Percentiles rank a stretch among this genome's conserved stretches.
These are phyloP conservation scores for Zelopaecilomyces penicillatus DNA, from an alignment of 2,329 filamentous ascomycete genomes.

Conservation along the genomic window DNA sequence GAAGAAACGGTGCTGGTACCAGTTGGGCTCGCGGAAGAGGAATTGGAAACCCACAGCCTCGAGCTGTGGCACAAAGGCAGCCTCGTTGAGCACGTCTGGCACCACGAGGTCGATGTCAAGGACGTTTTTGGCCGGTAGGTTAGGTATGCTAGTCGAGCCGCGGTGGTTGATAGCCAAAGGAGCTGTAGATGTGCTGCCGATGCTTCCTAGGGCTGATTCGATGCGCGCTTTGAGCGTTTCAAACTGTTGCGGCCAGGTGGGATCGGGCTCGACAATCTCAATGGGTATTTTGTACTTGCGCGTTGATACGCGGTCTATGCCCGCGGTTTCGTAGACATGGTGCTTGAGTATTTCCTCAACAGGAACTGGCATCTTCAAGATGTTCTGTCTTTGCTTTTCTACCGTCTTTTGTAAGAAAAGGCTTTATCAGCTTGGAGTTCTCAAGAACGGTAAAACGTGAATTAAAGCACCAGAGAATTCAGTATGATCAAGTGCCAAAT, in stretches of 20 bases:
- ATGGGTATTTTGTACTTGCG: constrained; percentile 17
- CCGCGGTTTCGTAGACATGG: constrained; percentile 13
- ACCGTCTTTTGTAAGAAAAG: no score
- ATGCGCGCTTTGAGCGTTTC: constrained; percentile 24
- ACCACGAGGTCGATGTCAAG: constrained; percentile 46
- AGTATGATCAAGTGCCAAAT: no score
- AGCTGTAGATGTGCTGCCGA: constrained; percentile 10
- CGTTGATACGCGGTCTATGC: constrained; percentile 16
- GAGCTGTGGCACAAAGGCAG: constrained; percentile 32
- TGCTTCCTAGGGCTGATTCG: constrained; percentile 23
- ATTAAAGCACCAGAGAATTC: no score
- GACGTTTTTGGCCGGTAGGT: constrained; percentile 40
- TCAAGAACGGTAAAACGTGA: no score
- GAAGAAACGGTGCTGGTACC: constrained; percentile 42
- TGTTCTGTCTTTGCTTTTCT: no score
- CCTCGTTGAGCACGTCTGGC: constrained; percentile 30
- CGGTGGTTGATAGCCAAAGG: constrained; percentile 32
- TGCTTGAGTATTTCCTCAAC: constrained; percentile 16
- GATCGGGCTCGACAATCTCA: constrained; percentile 28
- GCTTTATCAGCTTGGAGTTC: no score
- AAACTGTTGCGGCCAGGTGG: constrained; percentile 28
- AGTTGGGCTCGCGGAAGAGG: constrained; percentile 34
- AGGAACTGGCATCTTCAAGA: neutral
- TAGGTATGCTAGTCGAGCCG: constrained; percentile 43
- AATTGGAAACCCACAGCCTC: constrained; percentile 38